Evolutionary conservation across 192 early-diverging fungal genomes (phyloP), one percentile per base, ranked within the genome.

Genomic region (Podila epigama): DNA sequence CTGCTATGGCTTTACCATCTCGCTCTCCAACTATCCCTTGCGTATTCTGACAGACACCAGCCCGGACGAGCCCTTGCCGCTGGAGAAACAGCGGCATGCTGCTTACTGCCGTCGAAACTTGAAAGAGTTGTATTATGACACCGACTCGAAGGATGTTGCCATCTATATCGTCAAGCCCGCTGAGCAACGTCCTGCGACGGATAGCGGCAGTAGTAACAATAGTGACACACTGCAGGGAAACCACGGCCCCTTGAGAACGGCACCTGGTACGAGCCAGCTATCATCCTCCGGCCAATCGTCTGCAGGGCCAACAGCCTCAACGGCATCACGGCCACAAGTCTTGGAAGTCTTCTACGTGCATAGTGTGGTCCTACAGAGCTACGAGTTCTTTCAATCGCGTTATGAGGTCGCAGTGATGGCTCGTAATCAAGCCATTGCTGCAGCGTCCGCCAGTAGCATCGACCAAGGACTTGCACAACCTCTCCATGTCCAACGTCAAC

Each of bases 71-170:
- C 65, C 60, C 0, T 3, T 77, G 16, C 66, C 73, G 0, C 29
- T 77, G 31, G 10, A 60, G 3, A 64, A 65, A 15, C 73, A 77
- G 53, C 73, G 59, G 18, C 67, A 77, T 15, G 63, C 73, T 10
- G 73, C 73, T 0, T 77, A 68, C 41, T 77, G 73, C 51, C 73
- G 73, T 28, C 73, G 73, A 18, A 77, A 77, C 52, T 56, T 77
- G 8, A 77, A 77, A 40, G 73, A 77, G 39, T 33, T 77, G 41
- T 77, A 77, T 20, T 48, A 56, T 11, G 73, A 77, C 33, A 68
- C 44, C 20, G 12, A 48, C 0, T 64, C 73, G 10, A 77, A 77
- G 50, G 73, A 77, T 25, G 73, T 77, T 18, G 56, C 35, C 18
- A 63, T 77, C 37, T 53, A 53, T 12, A 53, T 53, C 51, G 28